These are phyloP conservation scores for Nakataea oryzae DNA, from an alignment of 2,329 filamentous ascomycete genomes.

Conservation along the genomic window DNA sequence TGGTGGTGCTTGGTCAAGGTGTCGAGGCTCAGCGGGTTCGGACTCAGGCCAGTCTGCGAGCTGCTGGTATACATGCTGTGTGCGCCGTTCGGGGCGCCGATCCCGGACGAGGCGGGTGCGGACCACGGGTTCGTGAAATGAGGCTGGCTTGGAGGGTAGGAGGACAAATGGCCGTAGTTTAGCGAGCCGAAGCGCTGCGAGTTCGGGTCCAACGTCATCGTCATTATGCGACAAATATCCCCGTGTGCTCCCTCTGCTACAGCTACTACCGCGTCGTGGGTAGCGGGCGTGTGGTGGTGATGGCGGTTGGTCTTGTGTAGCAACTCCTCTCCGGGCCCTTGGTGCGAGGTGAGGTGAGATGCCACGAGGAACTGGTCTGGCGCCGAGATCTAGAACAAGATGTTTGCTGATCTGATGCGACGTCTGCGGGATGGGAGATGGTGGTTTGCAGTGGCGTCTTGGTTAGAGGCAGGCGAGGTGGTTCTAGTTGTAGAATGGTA, in stretches of 20 bases:
- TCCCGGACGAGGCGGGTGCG: constrained; percentile 41
- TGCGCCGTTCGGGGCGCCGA: constrained; percentile 35
- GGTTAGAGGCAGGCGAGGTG: not conserved
- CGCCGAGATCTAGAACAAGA: constrained; percentile 1
- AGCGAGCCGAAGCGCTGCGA: constrained; percentile 71
- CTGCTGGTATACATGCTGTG: constrained; percentile 51
- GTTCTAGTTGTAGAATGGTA: constrained; percentile 15
- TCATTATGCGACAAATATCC: constrained; percentile 50
- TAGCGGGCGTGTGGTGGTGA: constrained; percentile 6
- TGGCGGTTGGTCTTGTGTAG: constrained; percentile 7
- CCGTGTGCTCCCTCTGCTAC: too few relatives aligned
- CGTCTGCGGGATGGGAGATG: constrained; percentile 28
- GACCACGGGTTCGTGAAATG: constrained; percentile 90
- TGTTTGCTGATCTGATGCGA: constrained; percentile 43
- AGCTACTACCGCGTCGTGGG: not conserved
- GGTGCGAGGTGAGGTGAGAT: constrained; percentile 5
- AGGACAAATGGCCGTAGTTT: constrained; percentile 70
- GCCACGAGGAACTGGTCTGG: constrained; percentile 13
- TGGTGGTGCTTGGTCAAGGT: constrained; percentile 45
- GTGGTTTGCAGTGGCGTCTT: constrained; percentile 21
- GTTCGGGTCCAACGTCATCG: constrained; percentile 88
- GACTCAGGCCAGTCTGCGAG: constrained; percentile 42
- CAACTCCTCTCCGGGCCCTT: constrained; percentile 4
- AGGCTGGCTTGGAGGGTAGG: constrained; percentile 50
- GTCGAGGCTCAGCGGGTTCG: constrained; percentile 47